Percentiles rank a stretch among this genome's conserved stretches.
Evolutionary conservation across 352 stramenopile genomes (phyloP).

Genomic region (Phytophthora syringae): DNA sequence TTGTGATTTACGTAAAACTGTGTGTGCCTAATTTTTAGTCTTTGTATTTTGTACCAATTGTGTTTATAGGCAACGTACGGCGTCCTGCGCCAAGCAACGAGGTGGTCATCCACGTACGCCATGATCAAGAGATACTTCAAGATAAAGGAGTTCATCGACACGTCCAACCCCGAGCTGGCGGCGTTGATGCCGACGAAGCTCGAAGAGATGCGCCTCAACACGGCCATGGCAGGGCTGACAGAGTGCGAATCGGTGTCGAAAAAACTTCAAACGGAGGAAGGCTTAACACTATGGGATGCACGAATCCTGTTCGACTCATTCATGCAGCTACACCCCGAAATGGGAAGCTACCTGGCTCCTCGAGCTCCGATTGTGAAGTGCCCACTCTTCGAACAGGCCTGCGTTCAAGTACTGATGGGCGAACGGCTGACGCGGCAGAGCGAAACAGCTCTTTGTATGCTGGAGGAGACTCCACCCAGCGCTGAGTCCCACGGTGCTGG

Average conservation of each 20-base stretch:
- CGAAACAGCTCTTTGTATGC: neutral
- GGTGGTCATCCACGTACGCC: neutral
- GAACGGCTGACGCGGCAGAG: neutral
- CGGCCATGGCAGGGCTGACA: neutral
- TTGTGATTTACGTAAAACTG: too few relatives aligned
- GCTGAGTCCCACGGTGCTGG: neutral
- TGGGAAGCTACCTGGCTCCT: neutral
- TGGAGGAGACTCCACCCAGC: neutral
- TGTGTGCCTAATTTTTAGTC: neutral
- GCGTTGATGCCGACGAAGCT: neutral
- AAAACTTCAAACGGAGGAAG: neutral
- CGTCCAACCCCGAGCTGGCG: neutral
- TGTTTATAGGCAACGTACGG: neutral
- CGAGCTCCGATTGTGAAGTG: neutral
- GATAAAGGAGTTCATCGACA: conserved; percentile 2
- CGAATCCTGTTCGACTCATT: neutral
- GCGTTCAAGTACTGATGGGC: neutral
- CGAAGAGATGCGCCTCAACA: neutral
- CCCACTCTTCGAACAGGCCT: neutral
- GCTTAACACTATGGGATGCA: neutral
- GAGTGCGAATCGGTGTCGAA: neutral
- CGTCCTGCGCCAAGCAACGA: neutral
- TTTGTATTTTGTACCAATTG: neutral
- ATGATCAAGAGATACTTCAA: conserved; percentile 8
- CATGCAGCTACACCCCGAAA: neutral